Evolutionary conservation across 140 eudicot genomes (phyloP).

Genomic region (Erigeron philadelphicus): DNA sequence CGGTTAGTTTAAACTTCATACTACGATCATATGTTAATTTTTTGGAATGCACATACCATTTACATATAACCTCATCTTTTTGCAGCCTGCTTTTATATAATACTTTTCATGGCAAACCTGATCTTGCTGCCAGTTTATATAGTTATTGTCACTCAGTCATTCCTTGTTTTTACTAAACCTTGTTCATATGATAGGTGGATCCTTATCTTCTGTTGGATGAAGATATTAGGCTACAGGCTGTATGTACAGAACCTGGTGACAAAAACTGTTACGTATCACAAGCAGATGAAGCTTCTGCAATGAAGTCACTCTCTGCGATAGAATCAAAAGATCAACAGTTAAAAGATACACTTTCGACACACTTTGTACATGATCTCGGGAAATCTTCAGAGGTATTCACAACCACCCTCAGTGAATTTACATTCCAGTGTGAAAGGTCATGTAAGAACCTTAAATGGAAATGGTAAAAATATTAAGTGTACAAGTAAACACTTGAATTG

Average conservation of each 20-base stretch:
- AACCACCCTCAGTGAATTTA: too few species aligned
- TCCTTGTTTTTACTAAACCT: slow-evolving; percentile 6
- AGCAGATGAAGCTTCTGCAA: slow-evolving; percentile 48
- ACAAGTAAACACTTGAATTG: not conserved
- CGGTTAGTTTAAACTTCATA: slow-evolving; percentile 37
- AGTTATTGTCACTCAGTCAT: not conserved
- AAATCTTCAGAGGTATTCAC: slow-evolving; percentile 50
- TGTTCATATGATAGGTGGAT: slow-evolving; percentile 45
- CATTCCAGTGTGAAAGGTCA: too few species aligned
- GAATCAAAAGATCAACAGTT: slow-evolving; percentile 35
- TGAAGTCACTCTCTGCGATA: slow-evolving; percentile 40
- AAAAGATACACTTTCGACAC: slow-evolving; percentile 45
- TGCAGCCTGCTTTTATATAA: not conserved
- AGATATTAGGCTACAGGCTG: slow-evolving; percentile 47
- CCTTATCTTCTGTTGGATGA: slow-evolving; percentile 69
- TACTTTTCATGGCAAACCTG: not conserved
- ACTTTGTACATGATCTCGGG: slow-evolving; percentile 36
- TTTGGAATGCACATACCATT: not conserved
- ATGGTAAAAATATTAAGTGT: too few species aligned
- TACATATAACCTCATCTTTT: slow-evolving; percentile 8
- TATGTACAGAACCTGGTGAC: slow-evolving; percentile 26
- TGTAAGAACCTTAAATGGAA: too few species aligned
- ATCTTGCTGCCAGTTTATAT: not conserved
- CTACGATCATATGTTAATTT: not conserved
- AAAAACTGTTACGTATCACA: slow-evolving; percentile 40